phyloP scores from a whole-genome alignment of 2,329 filamentous ascomycete species.

The Didymella pinodella region DNA sequence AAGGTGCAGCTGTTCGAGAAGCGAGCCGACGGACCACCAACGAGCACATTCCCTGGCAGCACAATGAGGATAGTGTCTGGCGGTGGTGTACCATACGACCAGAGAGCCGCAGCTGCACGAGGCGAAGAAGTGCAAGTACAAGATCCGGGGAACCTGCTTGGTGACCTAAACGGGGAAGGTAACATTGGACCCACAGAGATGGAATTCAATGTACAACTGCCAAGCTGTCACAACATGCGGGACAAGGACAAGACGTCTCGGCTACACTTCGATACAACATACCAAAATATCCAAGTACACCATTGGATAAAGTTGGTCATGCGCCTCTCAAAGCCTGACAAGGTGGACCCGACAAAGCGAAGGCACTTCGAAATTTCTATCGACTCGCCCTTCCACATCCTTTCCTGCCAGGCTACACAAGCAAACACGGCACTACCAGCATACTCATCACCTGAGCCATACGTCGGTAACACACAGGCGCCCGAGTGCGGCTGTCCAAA shows the following conservation, averaged over 20 bases:
- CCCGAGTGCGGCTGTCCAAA: slow-evolving; percentile 72
- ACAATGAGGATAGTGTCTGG: slow-evolving; percentile 79
- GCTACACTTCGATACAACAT: slow-evolving; percentile 89
- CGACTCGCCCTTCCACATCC: slow-evolving; percentile 91
- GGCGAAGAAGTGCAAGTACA: slow-evolving; percentile 63
- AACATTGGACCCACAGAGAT: slow-evolving; percentile 90
- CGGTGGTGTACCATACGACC: slow-evolving; percentile 76
- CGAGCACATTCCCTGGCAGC: slow-evolving; percentile 76
- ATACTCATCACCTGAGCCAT: slow-evolving; percentile 68
- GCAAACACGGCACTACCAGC: slow-evolving; percentile 86
- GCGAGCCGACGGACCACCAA: slow-evolving; percentile 77
- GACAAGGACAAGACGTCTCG: slow-evolving; percentile 71
- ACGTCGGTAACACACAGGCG: slow-evolving; percentile 42
- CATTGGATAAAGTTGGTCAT: slow-evolving; percentile 99
- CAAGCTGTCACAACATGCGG: slow-evolving; percentile 84
- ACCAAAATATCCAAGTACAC: slow-evolving; percentile 91
- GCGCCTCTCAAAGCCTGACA: slow-evolving; percentile 85
- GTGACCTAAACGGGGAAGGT: slow-evolving; percentile 75
- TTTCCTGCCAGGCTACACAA: slow-evolving; percentile 91
- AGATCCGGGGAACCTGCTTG: slow-evolving; percentile 75
- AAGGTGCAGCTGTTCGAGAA: slow-evolving; percentile 92
- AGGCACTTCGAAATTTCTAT: slow-evolving; percentile 96
- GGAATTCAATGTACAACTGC: slow-evolving; percentile 91
- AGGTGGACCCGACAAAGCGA: slow-evolving; percentile 77
- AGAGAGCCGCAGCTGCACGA: slow-evolving; percentile 62